Conservation (phyloP, 2,329 filamentous ascomycete genomes). For the Capronia epimyces region DNA sequence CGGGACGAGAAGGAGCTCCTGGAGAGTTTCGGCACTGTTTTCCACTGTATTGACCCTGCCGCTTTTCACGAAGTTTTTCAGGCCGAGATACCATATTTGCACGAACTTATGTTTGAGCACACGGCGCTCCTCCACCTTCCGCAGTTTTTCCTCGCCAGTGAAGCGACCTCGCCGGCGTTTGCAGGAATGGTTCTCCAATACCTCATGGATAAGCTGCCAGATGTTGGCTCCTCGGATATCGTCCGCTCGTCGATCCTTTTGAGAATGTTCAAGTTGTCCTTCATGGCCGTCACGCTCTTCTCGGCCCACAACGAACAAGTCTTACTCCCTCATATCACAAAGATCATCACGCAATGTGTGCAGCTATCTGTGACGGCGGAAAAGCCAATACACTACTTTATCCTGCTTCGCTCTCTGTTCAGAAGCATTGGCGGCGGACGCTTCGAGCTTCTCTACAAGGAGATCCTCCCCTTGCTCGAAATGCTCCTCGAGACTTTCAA, state of each 20-base stretch:
- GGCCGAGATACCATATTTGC: constrained; percentile 91
- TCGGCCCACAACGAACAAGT: constrained; percentile 93
- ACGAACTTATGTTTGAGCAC: constrained; percentile 97
- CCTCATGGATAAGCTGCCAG: constrained; percentile 91
- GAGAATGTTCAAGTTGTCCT: constrained; percentile 92
- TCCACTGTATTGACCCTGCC: constrained; percentile 95
- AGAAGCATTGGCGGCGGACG: constrained; percentile 93
- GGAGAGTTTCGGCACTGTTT: constrained; percentile 96
- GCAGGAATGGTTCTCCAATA: constrained; percentile 97
- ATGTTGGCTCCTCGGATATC: constrained; percentile 86
- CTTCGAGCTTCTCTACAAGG: constrained; percentile 97
- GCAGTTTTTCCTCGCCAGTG: constrained; percentile 97
- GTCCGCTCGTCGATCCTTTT: constrained; percentile 89
- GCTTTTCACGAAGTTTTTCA: constrained; percentile 99
- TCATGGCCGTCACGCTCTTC: constrained; percentile 98
- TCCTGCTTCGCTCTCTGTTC: constrained; percentile 86
- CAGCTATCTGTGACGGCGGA: constrained; percentile 92
- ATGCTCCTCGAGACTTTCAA: constrained; percentile 98
- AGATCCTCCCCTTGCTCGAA: constrained; percentile 89
- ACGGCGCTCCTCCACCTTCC: constrained; percentile 89
- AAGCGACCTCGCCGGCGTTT: constrained; percentile 95
- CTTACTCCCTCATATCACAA: constrained; percentile 88
- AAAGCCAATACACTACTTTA: constrained; percentile 98
- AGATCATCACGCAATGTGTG: constrained; percentile 95
- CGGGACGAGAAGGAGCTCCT: constrained; percentile 97